Evolutionary conservation across 257 asterid species (phyloP).

Genomic region (Verbena officinalis): DNA sequence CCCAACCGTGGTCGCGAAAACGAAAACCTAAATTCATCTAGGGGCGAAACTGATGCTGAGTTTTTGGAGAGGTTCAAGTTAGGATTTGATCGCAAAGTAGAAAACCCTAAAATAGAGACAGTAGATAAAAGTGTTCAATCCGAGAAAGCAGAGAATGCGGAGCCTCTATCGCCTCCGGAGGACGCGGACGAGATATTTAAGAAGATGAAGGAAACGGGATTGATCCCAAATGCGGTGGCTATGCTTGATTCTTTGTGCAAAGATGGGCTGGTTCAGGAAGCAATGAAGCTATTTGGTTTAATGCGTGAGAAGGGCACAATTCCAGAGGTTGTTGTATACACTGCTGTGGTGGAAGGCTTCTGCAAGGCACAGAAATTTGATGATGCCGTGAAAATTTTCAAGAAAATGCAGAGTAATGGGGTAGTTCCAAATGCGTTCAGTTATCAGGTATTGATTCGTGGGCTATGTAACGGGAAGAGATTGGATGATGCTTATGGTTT

Average conservation of each 20-base stretch:
- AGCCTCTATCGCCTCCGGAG: conserved; percentile 50
- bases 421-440: conserved; percentile 66
- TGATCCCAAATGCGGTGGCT: conserved; percentile 91
- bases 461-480: conserved; percentile 56
- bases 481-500: conserved; percentile 65
- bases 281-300: conserved; percentile 75
- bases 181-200: conserved; percentile 84
- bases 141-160: conserved; percentile 29
- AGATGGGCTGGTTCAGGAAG: conserved; percentile 88
- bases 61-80: conserved; percentile 81
- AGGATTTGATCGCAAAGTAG: conserved; percentile 51
- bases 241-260: conserved; percentile 94
- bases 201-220: conserved; percentile 88
- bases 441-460: conserved; percentile 59
- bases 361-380: conserved; percentile 81
- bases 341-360: conserved; percentile 88
- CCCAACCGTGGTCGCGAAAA: conserved; percentile 32
- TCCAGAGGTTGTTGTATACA: conserved; percentile 87
- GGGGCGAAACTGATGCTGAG: conserved; percentile 47
- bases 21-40: conserved; percentile 33
- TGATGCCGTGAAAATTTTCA: conserved; percentile 69
- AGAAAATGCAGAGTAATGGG: conserved; percentile 72
- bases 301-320: conserved; percentile 90
- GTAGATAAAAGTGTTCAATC: conserved; percentile 25
- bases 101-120: conserved; percentile 21